Percentiles rank a stretch among this genome's conserved stretches.
These are phyloP conservation scores for Populus hybrid DNA, from an alignment of 441 rosid genomes.

Conservation along the genomic window DNA sequence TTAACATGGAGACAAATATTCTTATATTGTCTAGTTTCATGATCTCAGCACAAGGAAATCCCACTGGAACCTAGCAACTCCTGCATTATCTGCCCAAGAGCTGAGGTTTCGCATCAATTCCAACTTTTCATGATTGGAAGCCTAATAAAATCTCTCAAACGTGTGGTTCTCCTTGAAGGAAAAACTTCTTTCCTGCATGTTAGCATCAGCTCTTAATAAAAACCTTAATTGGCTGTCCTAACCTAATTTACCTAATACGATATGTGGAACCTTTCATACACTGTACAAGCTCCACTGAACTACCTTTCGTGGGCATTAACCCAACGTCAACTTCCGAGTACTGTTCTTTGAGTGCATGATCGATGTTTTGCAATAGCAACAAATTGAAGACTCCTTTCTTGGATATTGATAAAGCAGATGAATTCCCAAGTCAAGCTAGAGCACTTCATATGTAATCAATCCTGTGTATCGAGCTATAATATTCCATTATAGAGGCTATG, in stretches of 20 bases:
- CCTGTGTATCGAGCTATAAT: too few relatives aligned
- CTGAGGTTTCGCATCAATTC: background rate
- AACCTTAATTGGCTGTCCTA: background rate
- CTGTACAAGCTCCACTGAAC: conserved; percentile 9
- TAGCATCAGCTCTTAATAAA: background rate
- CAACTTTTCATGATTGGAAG: conserved; percentile 11
- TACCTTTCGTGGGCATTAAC: background rate
- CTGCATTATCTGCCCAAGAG: background rate
- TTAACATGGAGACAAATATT: conserved; percentile 7
- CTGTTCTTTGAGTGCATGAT: conserved; percentile 1
- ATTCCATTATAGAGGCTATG: background rate
- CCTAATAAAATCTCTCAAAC: background rate
- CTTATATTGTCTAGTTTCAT: background rate
- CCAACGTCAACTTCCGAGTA: conserved; percentile 3
- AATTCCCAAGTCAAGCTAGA: background rate
- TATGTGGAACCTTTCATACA: conserved; percentile 20
- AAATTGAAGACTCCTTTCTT: background rate
- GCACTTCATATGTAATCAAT: background rate
- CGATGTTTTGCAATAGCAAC: background rate
- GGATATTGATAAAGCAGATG: background rate
- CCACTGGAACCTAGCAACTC: background rate
- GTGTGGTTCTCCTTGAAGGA: conserved; percentile 12
- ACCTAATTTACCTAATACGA: background rate
- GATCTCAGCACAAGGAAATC: background rate
- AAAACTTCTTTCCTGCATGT: conserved; percentile 2